Evolutionary conservation across 2,329 filamentous ascomycete species (phyloP), one percentile per base, ranked within the genome.

Genomic region (Pestalotiopsis fici): DNA sequence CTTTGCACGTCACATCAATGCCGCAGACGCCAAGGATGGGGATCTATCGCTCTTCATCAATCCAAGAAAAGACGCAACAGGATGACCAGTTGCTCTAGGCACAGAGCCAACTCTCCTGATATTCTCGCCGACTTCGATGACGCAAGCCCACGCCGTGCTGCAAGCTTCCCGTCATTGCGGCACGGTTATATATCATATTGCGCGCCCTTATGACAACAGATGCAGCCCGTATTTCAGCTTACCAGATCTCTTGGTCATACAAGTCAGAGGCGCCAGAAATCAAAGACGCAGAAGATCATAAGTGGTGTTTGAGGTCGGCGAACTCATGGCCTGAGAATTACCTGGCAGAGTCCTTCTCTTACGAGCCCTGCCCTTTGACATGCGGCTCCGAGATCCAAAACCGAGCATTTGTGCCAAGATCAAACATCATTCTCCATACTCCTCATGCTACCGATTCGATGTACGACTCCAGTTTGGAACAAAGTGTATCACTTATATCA

Each of bases 351-450:
- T 83, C 86, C 7, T 92, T 90, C 72, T 82, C 84, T 1, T 93
- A 91, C 76, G 82, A 78, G 4, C 87, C 87, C 2, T 93, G 91
- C 74, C 87, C 90, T 5, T 79, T 89, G 3, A 77, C 79, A 0
- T 84, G 86, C 1, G 90, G 90, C 3, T 90, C 88, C 70, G 88
- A 91, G 66, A 84, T 92, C 59, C 86, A 91, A 71, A 80, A 85
- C 0, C 93, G 90, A 90, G 83, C 87, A 0, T 93, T 92, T 73
- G 79, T 92, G 0, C 88, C 89, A 0, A 81, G 82, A n/a, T 76
- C 78, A 1, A 89, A 90, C 71, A 87, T 93, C 65, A 77, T 81
- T 21, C 80, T 87, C 28, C 68, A 77, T 37, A 69, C 82, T 60
- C 78, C 15, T 72, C 74, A 23, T 72, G 77, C 1, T 67, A 71